Base-by-base conservation (phyloP, 2,329 filamentous ascomycete genomes). In the Venturia aucupariae region DNA sequence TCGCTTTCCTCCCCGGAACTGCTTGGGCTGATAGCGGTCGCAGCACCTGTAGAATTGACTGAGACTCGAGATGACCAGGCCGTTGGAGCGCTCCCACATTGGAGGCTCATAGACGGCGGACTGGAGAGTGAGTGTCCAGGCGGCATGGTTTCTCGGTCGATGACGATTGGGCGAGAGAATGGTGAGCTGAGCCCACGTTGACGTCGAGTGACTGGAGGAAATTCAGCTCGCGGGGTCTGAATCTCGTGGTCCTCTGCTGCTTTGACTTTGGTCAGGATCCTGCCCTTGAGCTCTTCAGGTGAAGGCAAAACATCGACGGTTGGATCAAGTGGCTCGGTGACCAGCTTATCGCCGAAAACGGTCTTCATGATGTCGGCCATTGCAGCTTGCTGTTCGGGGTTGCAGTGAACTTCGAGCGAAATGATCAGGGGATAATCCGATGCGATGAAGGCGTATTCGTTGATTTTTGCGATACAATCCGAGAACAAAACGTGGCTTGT, bases 371-470 rank as follows among this genome's bases (percentile, higher is more conserved):
- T 94, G 66, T 89, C 86, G 27, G 92, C 89, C 94, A 99, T 97
- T 55, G 85, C 83, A 24, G 85, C 81, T 75, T 99, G 94, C 73
- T 97, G 94, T 15, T 86, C 80, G 1, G 86, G 79, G 69, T 85
- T 90, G 82, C 94, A 97, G 73, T 97, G 94, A 4, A 97, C 92
- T 75, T 99, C 94, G 17, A 99, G 87, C 0, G 94, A 97, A 67
- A 99, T 87, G 79, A 94, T 96, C 19, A 99, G 81, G 0, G 94
- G 94, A 69, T 92, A 97, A 27, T 84, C 84, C n/a, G 90, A 92
- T 65, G 88, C 88, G 68, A 87, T 82, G 72, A 99, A 99, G 1
- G 94, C 94, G 73, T 97, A 97, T 73, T 93, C 92, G 75, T 92
- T 90, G 74, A 99, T 94, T 61, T 92, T 92, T 32, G 87, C 89